phyloP scores from a whole-genome alignment of 2,329 filamentous ascomycete species.

The Microdochium nivale region DNA sequence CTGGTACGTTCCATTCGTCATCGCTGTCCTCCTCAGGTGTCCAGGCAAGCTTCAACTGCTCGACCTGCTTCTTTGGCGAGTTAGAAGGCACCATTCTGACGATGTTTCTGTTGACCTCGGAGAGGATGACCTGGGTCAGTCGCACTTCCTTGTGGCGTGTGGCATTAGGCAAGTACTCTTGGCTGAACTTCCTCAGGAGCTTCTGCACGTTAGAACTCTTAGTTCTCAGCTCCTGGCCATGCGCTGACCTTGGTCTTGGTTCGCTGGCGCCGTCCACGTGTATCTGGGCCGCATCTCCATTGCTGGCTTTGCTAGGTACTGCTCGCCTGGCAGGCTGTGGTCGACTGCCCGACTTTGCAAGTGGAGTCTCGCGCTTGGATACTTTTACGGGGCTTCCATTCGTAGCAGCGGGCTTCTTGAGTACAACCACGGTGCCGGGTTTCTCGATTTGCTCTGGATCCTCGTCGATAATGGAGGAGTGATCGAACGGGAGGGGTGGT shows the following conservation, averaged over 20 bases:
- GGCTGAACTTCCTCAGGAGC: not conserved
- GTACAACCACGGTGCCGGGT: not conserved
- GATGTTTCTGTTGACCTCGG: constrained; percentile 18
- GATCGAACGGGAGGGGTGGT: constrained; percentile 7
- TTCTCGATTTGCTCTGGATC: not conserved
- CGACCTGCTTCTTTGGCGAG: constrained; percentile 4
- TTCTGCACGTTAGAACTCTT: not conserved
- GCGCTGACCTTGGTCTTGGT: not conserved
- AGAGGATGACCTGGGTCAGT: constrained; percentile 4
- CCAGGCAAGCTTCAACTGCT: constrained; percentile 6
- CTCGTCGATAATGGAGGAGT: constrained; percentile 9
- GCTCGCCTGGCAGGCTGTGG: not conserved
- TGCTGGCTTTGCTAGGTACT: not conserved
- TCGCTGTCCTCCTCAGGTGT: not conserved
- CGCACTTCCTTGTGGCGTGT: not conserved
- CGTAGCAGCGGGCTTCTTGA: not conserved
- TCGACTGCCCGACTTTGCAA: not conserved
- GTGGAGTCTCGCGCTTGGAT: not conserved
- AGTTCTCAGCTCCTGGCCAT: not conserved
- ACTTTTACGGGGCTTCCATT: not conserved
- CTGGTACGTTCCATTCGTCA: not conserved
- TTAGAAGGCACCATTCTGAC: constrained; percentile 12
- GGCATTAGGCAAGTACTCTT: not conserved
- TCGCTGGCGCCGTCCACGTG: not conserved
- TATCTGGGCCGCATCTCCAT: not conserved